A percentile compares a stretch with the other conserved stretches of the same genome.
These are phyloP conservation scores for Ascosphaera apis DNA, from an alignment of 2,329 filamentous ascomycete genomes.

Conservation along the genomic window DNA sequence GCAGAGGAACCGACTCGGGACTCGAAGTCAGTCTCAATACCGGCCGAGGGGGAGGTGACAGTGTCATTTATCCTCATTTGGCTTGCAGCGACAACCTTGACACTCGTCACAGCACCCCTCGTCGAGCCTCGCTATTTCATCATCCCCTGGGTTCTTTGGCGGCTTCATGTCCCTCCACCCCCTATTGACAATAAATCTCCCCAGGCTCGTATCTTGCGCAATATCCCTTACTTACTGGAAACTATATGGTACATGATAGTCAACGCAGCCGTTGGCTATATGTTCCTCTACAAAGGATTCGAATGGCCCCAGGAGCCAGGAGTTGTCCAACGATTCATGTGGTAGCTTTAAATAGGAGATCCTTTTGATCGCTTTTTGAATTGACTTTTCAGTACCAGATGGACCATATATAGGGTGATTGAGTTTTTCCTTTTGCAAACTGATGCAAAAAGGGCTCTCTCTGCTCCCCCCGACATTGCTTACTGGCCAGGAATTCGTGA, in stretches of 20 bases:
- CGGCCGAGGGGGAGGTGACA: constrained; percentile 11
- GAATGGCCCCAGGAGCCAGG: constrained; percentile 35
- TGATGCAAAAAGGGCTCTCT: too few relatives aligned
- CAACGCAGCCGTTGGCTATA: constrained; percentile 28
- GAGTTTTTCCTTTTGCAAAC: too few relatives aligned
- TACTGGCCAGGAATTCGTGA: too few relatives aligned
- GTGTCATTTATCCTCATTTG: constrained; percentile 35
- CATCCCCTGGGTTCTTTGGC: constrained; percentile 82
- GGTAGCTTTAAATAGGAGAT: constrained; percentile 16
- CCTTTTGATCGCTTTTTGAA: too few relatives aligned
- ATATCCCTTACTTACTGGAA: constrained; percentile 22
- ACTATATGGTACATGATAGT: constrained; percentile 33
- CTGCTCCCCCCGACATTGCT: too few relatives aligned
- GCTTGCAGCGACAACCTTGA: constrained; percentile 49
- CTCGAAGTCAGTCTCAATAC: too few relatives aligned
- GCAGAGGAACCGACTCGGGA: constrained; percentile 11
- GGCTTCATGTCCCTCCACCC: constrained; percentile 44
- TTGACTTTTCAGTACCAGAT: too few relatives aligned
- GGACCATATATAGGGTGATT: too few relatives aligned
- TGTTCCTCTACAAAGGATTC: constrained; percentile 34
- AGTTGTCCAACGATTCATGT: constrained; percentile 36
- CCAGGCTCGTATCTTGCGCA: background rate
- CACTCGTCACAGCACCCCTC: constrained; percentile 66
- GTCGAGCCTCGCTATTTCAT: constrained; percentile 96
- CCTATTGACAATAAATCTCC: constrained; percentile 2